Conservation (phyloP, 805 yeast species). For the Huiozyma sinensis region DNA sequence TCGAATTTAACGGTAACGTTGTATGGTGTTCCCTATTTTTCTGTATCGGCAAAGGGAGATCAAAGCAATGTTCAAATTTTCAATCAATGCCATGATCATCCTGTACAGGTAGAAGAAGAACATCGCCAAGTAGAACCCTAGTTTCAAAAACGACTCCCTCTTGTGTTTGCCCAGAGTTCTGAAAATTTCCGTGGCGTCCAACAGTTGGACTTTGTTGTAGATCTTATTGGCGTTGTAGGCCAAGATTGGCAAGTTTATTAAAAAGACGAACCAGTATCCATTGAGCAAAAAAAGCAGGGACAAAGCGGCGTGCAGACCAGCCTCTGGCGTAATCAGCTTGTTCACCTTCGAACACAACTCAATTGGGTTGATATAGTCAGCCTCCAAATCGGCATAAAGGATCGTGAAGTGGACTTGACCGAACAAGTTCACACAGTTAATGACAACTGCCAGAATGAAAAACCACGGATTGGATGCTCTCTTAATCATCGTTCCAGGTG, state of each 20-base stretch:
- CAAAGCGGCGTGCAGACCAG: conserved; percentile 64
- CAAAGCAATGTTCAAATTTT: conserved; percentile 33
- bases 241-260: conserved; percentile 71
- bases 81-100: conserved; percentile 86
- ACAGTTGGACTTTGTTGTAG: conserved; percentile 65
- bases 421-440: conserved; percentile 81
- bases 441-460: conserved; percentile 66
- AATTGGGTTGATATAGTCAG: conserved; percentile 95
- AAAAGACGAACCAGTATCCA: conserved; percentile 87
- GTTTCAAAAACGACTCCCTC: conserved; percentile 80
- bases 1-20: too few relatives aligned
- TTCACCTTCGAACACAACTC: conserved; percentile 91
- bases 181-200: conserved; percentile 96
- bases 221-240: conserved; percentile 79
- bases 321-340: conserved; percentile 84
- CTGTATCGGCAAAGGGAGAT: too few relatives aligned
- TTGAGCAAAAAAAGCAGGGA: conserved; percentile 64
- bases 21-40: too few relatives aligned
- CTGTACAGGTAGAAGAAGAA: conserved; percentile 93
- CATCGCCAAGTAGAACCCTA: conserved; percentile 82
- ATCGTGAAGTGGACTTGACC: conserved; percentile 91
- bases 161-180: conserved; percentile 88
- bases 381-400: conserved; percentile 88
- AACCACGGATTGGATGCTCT: conserved; percentile 14
- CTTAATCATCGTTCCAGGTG: too few relatives aligned